Conservation (phyloP, 768 basidiomycete species). For the Lactarius deliciosus region DNA sequence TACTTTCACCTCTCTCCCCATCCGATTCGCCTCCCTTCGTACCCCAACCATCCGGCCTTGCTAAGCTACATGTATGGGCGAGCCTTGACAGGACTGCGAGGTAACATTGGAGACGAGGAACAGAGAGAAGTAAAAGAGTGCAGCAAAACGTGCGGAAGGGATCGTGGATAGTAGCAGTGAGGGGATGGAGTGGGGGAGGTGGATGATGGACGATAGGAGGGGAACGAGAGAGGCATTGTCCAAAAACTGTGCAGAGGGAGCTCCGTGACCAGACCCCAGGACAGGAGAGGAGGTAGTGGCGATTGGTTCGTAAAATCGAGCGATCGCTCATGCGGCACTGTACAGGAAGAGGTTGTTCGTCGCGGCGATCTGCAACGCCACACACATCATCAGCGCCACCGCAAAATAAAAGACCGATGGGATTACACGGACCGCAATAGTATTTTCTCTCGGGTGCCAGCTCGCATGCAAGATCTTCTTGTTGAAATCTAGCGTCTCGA, state of each 20-base stretch:
- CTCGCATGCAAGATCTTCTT: slow-evolving; percentile 96
- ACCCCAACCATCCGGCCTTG: neutral
- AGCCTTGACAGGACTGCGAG: slow-evolving; percentile 9
- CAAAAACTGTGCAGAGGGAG: slow-evolving; percentile 21
- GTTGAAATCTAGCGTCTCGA: slow-evolving; percentile 87
- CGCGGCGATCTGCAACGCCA: slow-evolving; percentile 75
- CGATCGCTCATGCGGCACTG: slow-evolving; percentile 51
- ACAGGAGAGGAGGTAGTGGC: slow-evolving; percentile 8
- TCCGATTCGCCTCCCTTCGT: neutral
- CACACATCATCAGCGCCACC: neutral
- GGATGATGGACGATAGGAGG: slow-evolving; percentile 7
- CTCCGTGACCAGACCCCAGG: neutral
- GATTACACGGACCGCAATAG: slow-evolving; percentile 77
- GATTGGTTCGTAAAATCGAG: neutral
- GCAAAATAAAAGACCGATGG: neutral
- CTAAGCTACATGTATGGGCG: slow-evolving; percentile 9
- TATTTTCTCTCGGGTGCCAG: slow-evolving; percentile 99
- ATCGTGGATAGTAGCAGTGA: slow-evolving; percentile 16
- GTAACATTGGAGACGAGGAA: slow-evolving; percentile 1
- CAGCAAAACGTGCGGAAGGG: slow-evolving; percentile 22
- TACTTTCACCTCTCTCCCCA: slow-evolving; percentile 17
- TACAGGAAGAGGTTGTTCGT: slow-evolving; percentile 95
- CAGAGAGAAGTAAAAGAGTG: slow-evolving; percentile 5
- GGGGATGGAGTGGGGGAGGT: neutral
- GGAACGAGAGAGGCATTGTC: slow-evolving; percentile 19